phyloP scores from a whole-genome alignment of 169 alveolate species.

The Haemoproteus tartakovskyi region DNA sequence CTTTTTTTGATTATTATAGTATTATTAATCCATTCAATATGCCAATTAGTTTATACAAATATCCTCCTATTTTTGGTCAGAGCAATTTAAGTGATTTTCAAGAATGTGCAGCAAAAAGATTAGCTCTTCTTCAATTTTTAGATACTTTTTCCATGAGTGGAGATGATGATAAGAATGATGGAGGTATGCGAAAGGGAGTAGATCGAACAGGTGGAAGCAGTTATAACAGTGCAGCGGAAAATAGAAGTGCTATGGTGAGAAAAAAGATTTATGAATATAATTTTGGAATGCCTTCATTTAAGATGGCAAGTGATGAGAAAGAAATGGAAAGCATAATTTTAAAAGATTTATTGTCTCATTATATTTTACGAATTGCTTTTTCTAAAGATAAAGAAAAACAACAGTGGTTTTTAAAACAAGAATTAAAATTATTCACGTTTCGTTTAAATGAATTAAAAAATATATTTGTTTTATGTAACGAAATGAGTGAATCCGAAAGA shows the following conservation, averaged over 20 bases:
- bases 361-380: conserved; percentile 78
- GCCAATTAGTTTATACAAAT: conserved; percentile 69
- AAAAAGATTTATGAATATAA: conserved; percentile 73
- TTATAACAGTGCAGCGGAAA: conserved; percentile 1
- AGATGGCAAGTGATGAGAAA: conserved; percentile 67
- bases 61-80: conserved; percentile 76
- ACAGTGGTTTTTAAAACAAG: conserved; percentile 84
- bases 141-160: conserved; percentile 33
- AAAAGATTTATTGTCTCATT: conserved; percentile 78
- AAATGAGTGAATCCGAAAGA: conserved; percentile 71
- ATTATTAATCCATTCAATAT: conserved; percentile 56
- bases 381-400: conserved; percentile 78
- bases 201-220: conserved; percentile 7
- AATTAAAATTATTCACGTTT: conserved; percentile 73
- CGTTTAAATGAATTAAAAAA: conserved; percentile 70
- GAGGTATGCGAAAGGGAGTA: too few relatives aligned
- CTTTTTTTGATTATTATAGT: conserved; percentile 43
- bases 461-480: conserved; percentile 66
- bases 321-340: conserved; percentile 72
- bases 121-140: conserved; percentile 67
- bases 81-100: conserved; percentile 77
- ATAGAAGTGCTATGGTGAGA: conserved; percentile 23
- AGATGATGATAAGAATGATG: conserved; percentile 16
- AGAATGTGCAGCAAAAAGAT: conserved; percentile 79
- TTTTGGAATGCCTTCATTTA: conserved; percentile 69